phyloP scores from a whole-genome alignment of 345 rosid species.

The Populus ilicifolia region DNA sequence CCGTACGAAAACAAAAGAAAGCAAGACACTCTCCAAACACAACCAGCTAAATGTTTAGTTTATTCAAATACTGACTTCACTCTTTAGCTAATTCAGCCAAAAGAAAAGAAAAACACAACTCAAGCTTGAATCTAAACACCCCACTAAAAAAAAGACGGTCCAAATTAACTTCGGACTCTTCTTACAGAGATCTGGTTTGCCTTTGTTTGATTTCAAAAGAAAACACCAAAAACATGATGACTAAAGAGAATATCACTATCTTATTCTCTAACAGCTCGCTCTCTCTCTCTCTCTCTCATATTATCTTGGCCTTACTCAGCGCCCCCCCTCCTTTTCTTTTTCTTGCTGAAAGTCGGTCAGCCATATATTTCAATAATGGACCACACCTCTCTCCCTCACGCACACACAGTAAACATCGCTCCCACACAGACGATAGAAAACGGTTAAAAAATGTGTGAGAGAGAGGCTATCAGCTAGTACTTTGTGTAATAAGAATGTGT shows the following conservation, averaged over 20 bases:
- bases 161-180: slow-evolving; percentile 44
- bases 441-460: background rate
- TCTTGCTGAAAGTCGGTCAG: slow-evolving; percentile 10
- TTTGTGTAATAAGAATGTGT: no score
- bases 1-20: slow-evolving; percentile 39
- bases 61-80: slow-evolving; percentile 40
- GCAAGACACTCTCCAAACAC: slow-evolving; percentile 43
- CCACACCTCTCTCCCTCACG: slow-evolving; percentile 6
- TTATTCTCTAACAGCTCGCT: no score
- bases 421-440: background rate
- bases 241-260: slow-evolving; percentile 33
- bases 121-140: slow-evolving; percentile 37
- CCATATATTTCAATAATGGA: slow-evolving; percentile 10
- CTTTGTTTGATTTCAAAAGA: slow-evolving; percentile 38
- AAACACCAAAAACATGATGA: slow-evolving; percentile 35
- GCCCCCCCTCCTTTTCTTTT: background rate
- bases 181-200: slow-evolving; percentile 41
- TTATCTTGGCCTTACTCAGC: slow-evolving; percentile 20
- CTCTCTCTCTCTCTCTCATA: slow-evolving; percentile 17
- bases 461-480: no score
- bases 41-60: slow-evolving; percentile 46
- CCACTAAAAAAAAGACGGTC: slow-evolving; percentile 15
- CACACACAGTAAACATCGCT: background rate
- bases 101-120: slow-evolving; percentile 58
- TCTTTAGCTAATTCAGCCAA: slow-evolving; percentile 49